Base-by-base conservation (phyloP, 2,329 filamentous ascomycete species). In the Paecilomyces niveus region DNA sequence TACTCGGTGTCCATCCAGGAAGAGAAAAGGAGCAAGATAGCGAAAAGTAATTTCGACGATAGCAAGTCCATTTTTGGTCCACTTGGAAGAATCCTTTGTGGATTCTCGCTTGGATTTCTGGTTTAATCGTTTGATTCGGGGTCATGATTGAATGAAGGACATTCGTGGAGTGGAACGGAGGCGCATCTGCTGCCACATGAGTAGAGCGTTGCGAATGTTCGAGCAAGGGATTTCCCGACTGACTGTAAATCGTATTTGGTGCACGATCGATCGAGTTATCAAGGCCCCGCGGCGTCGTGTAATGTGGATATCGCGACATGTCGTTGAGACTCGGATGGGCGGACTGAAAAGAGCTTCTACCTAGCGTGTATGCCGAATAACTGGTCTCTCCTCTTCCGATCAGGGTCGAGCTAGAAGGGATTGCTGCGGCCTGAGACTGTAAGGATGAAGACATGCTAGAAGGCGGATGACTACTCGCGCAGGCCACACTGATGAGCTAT, bases 41-140 rank as follows among this genome's bases (percentile, higher is more conserved):
- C 0, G 89, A 88, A 71, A 96, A 94, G 74, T 96, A 96, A 72
- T 96, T 96, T 51, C 92, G 83, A 33, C 92, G 83, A 71, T 96
- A 96, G 76, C 92, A 96, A 0, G 92, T 96, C 91, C 91, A 96
- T 66, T 92, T 90, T 18, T 84, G 81, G 57, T 95, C 92, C 3
- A 83, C 83, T 35, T 86, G 78, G 70, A 96, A 96, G 75, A 96
- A 95, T 0, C 92, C 92, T 67, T 96, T 95, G 72, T 95, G 90
- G 60, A 96, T 91, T 66, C 85, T 88, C 35, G 89, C 90, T 31
- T 87, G 81, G 62, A 96, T 89, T 13, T 89, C 87, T 21, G 89
- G 82, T 62, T 86, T 87, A 63, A 94, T 81, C 0, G 80, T 77
- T 51, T 74, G 71, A 29, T 64, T 68, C 10, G 65, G 68, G 9